Evolutionary conservation across 306 rosid genomes (phyloP), one percentile per base, ranked within the genome.

Genomic region (Cajanus cajan): DNA sequence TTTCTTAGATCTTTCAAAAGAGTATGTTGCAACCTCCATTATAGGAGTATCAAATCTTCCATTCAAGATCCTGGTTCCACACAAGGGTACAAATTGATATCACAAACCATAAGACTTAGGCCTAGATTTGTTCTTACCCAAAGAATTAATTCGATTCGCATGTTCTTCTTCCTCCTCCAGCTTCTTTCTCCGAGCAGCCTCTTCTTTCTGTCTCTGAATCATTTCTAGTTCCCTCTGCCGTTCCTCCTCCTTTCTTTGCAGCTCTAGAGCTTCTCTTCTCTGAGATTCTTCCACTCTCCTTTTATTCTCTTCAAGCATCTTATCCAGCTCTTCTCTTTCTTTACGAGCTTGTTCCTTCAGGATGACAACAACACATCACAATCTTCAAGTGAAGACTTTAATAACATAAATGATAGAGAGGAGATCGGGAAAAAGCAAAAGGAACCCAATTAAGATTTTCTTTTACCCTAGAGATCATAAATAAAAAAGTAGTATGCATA

Each of bases 211-310:
- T 76, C 98, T 87, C 44, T 81, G 93, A 55, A 91, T 88, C 87
- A 89, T 84, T 88, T 88, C 98, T 74, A 91, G 83, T 76, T 93
- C 98, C 80, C 91, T 78, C 59, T 85, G 90, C 2, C 98, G 90
- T 70, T 96, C 99, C 86, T 96, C 99, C 78, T 96, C 99, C 84
- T 91, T 91, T 73, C 92, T 80, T 64, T 91, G 99, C 85, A 36
- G 92, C 85, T 91, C 99, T 78, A 92, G 78, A 68, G 98, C 98
- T 81, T 96, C 99, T 78, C 85, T 93, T 82, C 97, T 88, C 80
- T 93, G 97, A 74, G 97, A 62, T 81, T 93, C 98, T 86, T 93
- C 99, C 55, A 93, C 90, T 80, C 93, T 90, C 89, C 99, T 86
- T 71, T 87, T 87, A 65, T 87, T 96, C 87, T 93, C 99, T 90